A percentile compares a stretch with the other conserved stretches of the same genome.
These are phyloP conservation scores for Pistacia integerrima DNA, from an alignment of 345 rosid species.

Conservation along the genomic window DNA sequence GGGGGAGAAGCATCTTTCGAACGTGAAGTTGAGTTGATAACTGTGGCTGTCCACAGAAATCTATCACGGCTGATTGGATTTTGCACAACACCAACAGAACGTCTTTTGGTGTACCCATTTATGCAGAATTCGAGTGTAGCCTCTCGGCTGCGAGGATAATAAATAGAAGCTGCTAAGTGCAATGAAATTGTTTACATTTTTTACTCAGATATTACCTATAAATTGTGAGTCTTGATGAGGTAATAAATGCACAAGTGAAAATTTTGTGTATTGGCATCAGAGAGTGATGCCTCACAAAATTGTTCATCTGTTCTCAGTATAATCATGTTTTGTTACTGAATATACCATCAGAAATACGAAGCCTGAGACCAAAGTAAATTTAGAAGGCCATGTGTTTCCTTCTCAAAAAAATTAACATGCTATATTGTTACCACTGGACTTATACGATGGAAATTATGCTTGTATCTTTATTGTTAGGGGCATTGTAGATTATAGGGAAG, in stretches of 20 bases:
- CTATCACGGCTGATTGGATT: constrained; percentile 86
- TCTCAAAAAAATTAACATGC: too few species aligned
- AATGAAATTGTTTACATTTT: background rate
- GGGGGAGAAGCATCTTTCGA: constrained; percentile 96
- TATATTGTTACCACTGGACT: too few species aligned
- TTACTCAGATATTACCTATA: background rate
- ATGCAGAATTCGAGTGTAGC: constrained; percentile 97
- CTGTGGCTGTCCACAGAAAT: constrained; percentile 94
- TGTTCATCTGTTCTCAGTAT: background rate
- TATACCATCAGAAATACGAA: background rate
- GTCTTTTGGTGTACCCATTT: constrained; percentile 87
- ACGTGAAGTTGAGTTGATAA: constrained; percentile 97
- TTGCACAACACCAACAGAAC: constrained; percentile 92
- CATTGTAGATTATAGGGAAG: too few species aligned
- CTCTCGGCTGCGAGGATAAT: constrained; percentile 72
- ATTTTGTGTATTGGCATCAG: background rate
- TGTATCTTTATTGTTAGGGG: too few species aligned
- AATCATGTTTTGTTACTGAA: background rate
- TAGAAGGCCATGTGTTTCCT: background rate
- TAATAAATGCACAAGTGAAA: background rate
- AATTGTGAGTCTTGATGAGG: background rate
- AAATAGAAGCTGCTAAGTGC: background rate
- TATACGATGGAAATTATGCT: too few species aligned
- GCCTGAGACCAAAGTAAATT: background rate
- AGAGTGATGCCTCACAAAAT: background rate